These are phyloP conservation scores for Paracamarosporium sp. DNA, from an alignment of 2,329 filamentous ascomycete species.

Conservation along the genomic window DNA sequence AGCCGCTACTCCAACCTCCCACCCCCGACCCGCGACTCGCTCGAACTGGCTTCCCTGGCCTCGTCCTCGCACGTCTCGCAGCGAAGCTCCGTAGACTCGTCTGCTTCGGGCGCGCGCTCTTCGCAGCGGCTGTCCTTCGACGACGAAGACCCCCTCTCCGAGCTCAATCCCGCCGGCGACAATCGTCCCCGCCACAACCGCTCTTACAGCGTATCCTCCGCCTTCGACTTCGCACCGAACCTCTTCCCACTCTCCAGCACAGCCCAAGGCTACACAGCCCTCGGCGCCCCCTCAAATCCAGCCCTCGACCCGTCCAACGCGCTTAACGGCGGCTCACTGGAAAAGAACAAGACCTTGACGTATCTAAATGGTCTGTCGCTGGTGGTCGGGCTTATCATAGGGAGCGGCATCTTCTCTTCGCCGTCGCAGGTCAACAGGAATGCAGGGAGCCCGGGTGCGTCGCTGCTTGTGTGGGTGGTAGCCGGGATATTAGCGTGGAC, in stretches of 20 bases:
- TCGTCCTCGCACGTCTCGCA: slow-evolving; percentile 75
- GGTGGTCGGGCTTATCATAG: slow-evolving; percentile 92
- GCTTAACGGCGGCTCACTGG: slow-evolving; percentile 77
- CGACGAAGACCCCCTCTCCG: slow-evolving; percentile 77
- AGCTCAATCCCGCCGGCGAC: slow-evolving; percentile 61
- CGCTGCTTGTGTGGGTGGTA: slow-evolving; percentile 88
- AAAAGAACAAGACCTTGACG: slow-evolving; percentile 95
- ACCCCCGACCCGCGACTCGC: slow-evolving; percentile 76
- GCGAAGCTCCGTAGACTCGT: slow-evolving; percentile 74
- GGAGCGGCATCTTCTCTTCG: slow-evolving; percentile 94
- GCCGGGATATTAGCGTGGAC: slow-evolving; percentile 96
- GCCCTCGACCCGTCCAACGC: slow-evolving; percentile 62
- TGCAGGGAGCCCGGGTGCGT: slow-evolving; percentile 87
- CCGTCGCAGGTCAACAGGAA: slow-evolving; percentile 92
- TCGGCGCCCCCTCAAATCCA: slow-evolving; percentile 75
- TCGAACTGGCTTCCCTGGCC: slow-evolving; percentile 94
- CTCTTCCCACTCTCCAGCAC: slow-evolving; percentile 92
- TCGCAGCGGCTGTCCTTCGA: slow-evolving; percentile 89
- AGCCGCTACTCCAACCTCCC: slow-evolving; percentile 45
- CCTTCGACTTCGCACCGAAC: slow-evolving; percentile 93
- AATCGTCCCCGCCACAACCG: slow-evolving; percentile 60
- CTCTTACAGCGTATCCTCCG: slow-evolving; percentile 88
- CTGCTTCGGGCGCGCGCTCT: slow-evolving; percentile 85
- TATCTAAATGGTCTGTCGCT: slow-evolving; percentile 92
- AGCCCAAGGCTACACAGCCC: slow-evolving; percentile 76